phyloP scores from a whole-genome alignment of 129 eudicot species.

The Cynara cardunculus region DNA sequence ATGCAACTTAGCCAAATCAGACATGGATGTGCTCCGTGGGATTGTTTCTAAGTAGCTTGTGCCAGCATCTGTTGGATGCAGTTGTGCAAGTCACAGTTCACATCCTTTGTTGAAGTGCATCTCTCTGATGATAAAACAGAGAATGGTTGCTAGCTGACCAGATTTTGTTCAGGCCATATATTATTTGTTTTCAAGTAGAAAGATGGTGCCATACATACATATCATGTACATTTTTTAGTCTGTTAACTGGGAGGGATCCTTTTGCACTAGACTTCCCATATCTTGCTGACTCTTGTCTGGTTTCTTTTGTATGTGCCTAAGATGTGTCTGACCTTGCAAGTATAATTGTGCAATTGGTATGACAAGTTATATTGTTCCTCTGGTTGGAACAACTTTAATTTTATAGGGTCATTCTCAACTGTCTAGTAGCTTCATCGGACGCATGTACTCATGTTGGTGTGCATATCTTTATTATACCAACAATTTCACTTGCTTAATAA shows the following conservation, averaged over 20 bases:
- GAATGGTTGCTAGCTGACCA: conserved; percentile 67
- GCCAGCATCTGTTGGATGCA: conserved; percentile 12
- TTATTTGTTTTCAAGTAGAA: neutral
- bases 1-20: conserved; percentile 81
- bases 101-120: conserved; percentile 49
- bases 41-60: conserved; percentile 18
- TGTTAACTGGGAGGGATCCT: neutral
- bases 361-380: too few species aligned
- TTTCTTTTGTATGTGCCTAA: neutral
- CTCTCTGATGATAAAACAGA: conserved; percentile 51
- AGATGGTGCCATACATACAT: neutral
- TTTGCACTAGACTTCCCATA: neutral
- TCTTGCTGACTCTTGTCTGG: neutral
- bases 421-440: neutral
- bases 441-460: neutral
- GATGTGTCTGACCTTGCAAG: too few species aligned
- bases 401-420: neutral
- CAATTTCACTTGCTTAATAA: neutral
- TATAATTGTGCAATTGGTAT: too few species aligned
- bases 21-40: conserved; percentile 57
- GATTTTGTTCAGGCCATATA: conserved; percentile 10
- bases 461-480: neutral
- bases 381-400: neutral
- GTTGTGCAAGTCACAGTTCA: conserved; percentile 20
- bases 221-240: neutral